Percentiles rank a stretch among this genome's conserved stretches.
Evolutionary conservation across 768 basidiomycete species (phyloP).

Genomic region (Hebeloma cylindrosporum): DNA sequence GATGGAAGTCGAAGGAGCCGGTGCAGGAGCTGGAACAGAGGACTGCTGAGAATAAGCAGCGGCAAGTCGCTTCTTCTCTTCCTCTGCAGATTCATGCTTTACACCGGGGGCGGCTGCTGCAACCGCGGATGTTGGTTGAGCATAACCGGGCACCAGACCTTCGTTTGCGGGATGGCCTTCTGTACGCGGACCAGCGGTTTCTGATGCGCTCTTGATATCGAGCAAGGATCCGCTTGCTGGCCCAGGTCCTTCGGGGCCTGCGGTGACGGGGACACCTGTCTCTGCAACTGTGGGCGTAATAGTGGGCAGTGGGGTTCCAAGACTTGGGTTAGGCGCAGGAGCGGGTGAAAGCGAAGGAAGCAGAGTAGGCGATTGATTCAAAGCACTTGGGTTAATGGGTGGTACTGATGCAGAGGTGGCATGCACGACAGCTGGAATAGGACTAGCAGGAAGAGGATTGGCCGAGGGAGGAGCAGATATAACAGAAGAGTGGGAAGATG

Average conservation of each 20-base stretch:
- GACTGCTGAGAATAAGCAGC: slow-evolving; percentile 36
- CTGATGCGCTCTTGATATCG: slow-evolving; percentile 44
- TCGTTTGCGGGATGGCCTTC: slow-evolving; percentile 28
- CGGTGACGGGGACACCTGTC: slow-evolving; percentile 70
- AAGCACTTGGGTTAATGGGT: slow-evolving; percentile 31
- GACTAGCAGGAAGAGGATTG: slow-evolving; percentile 24
- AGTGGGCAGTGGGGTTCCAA: slow-evolving; percentile 45
- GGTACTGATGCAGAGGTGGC: slow-evolving; percentile 22
- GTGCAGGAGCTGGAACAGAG: slow-evolving; percentile 4
- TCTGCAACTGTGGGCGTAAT: slow-evolving; percentile 59
- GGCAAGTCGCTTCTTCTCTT: slow-evolving; percentile 63
- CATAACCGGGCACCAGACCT: slow-evolving; percentile 27
- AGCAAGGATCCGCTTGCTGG: slow-evolving; percentile 64
- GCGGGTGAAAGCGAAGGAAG: slow-evolving; percentile 28
- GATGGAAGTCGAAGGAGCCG: slow-evolving; percentile 4
- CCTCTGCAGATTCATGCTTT: slow-evolving; percentile 52
- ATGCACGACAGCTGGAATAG: slow-evolving; percentile 19
- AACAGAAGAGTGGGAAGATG: slow-evolving; percentile 17
- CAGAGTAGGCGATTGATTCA: slow-evolving; percentile 42
- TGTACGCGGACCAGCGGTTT: slow-evolving; percentile 35
- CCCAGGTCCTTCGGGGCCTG: slow-evolving; percentile 60
- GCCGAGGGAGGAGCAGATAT: slow-evolving; percentile 17
- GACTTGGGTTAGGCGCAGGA: slow-evolving; percentile 56
- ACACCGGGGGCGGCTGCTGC: slow-evolving; percentile 25
- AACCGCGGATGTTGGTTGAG: slow-evolving; percentile 19